phyloP scores from a whole-genome alignment of 2,329 filamentous ascomycete species.

The Uncinocarpus reesii region DNA sequence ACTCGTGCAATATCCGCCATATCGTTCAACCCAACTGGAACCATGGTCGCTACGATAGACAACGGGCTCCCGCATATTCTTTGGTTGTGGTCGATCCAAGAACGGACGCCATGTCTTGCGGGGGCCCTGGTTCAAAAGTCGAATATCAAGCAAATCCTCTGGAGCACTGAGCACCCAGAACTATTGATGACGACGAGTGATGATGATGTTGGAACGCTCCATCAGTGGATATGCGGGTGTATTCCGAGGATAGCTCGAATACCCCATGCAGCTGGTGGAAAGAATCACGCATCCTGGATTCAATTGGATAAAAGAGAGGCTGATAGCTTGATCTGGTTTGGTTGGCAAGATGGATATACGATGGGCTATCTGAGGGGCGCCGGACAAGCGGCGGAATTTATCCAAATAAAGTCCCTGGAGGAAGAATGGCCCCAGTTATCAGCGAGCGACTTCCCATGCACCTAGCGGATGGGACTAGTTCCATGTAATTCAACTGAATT shows the following conservation, averaged over 20 bases:
- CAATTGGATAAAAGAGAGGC: slow-evolving; percentile 1
- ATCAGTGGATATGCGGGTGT: slow-evolving; percentile 19
- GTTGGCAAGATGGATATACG: slow-evolving; percentile 13
- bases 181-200: slow-evolving; percentile 33
- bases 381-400: slow-evolving; percentile 11
- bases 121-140: slow-evolving; percentile 37
- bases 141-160: slow-evolving; percentile 31
- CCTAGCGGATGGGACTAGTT: not conserved
- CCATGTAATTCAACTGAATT: too few species aligned
- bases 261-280: slow-evolving; percentile 8
- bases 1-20: slow-evolving; percentile 32
- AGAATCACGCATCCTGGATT: slow-evolving; percentile 14
- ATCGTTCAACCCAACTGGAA: slow-evolving; percentile 32
- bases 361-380: slow-evolving; percentile 13
- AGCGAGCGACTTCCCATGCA: not conserved
- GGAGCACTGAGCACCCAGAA: slow-evolving; percentile 31
- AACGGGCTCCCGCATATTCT: slow-evolving; percentile 35
- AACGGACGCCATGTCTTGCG: slow-evolving; percentile 19
- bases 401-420: slow-evolving; percentile 10
- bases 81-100: slow-evolving; percentile 37
- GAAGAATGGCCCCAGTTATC: slow-evolving; percentile 12
- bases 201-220: slow-evolving; percentile 25
- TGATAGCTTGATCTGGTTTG: slow-evolving; percentile 16
- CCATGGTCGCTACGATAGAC: slow-evolving; percentile 31
- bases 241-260: slow-evolving; percentile 12